These are phyloP conservation scores for Ricinus communis DNA, from an alignment of 345 rosid species.

Conservation along the genomic window DNA sequence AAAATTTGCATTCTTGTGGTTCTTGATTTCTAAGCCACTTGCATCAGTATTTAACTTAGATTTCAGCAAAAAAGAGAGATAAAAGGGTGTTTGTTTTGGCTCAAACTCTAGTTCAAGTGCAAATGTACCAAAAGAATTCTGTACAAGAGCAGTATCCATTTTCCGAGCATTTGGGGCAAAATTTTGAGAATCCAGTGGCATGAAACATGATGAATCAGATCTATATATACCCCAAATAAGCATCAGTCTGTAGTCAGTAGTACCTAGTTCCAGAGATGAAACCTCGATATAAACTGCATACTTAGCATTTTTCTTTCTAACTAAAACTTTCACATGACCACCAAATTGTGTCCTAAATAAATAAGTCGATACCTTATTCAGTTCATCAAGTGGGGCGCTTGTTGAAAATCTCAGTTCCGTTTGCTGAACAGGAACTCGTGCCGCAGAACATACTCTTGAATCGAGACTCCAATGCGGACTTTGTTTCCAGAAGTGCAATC, in stretches of 20 bases:
- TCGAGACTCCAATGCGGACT: conserved; percentile 18
- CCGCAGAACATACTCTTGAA: conserved; percentile 43
- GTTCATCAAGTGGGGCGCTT: conserved; percentile 36
- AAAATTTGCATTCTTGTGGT: conserved; percentile 54
- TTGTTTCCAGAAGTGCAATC: conserved; percentile 25
- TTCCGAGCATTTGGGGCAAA: conserved; percentile 38
- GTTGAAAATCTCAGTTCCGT: conserved; percentile 38
- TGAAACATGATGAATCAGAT: conserved; percentile 57
- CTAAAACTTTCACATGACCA: conserved; percentile 61
- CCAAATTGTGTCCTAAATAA: conserved; percentile 71
- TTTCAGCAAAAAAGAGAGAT: conserved; percentile 73
- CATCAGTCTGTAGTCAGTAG: conserved; percentile 38
- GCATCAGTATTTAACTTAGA: conserved; percentile 27
- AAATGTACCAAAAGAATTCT: conserved; percentile 40
- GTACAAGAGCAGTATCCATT: conserved; percentile 47
- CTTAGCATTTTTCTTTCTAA: conserved; percentile 50
- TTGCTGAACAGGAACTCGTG: conserved; percentile 48
- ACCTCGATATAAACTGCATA: conserved; percentile 58
- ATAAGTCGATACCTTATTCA: conserved; percentile 47
- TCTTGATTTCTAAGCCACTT: conserved; percentile 50
- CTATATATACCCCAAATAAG: conserved; percentile 69
- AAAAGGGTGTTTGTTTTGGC: conserved; percentile 61
- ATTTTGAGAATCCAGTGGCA: conserved; percentile 45
- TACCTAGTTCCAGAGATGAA: conserved; percentile 45
- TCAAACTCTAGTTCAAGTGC: conserved; percentile 68